Percentiles rank a stretch among this genome's conserved stretches.
Evolutionary conservation across 2,329 filamentous ascomycete genomes (phyloP).

Genomic region (Hypoxylon sp.): DNA sequence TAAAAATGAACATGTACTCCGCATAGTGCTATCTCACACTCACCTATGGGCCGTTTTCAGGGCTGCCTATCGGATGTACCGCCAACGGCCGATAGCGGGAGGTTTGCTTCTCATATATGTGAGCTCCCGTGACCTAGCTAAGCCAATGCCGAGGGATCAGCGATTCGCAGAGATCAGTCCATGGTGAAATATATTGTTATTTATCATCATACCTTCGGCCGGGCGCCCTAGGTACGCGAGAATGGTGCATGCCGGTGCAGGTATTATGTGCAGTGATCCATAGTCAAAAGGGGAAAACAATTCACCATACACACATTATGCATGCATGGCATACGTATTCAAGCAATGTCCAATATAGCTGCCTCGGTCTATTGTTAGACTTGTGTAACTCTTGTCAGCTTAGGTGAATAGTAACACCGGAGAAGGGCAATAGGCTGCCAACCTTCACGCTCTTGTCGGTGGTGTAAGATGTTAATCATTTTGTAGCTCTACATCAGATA

Average conservation of each 20-base stretch:
- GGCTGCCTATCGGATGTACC: constrained; percentile 19
- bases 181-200: background rate
- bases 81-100: constrained; percentile 33
- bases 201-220: background rate
- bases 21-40: constrained; percentile 13
- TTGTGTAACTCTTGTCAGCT: constrained; percentile 19
- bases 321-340: constrained; percentile 4
- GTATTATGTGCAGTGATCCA: constrained; percentile 23
- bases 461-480: background rate
- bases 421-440: constrained; percentile 10
- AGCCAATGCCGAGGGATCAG: constrained; percentile 3
- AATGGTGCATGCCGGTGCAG: constrained; percentile 7
- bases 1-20: constrained; percentile 27
- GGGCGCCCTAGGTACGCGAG: constrained; percentile 5
- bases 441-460: constrained; percentile 6
- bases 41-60: constrained; percentile 1
- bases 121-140: constrained; percentile 25
- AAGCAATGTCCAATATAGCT: constrained; percentile 9
- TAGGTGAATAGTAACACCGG: constrained; percentile 25
- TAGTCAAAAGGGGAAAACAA: constrained; percentile 15
- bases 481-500: constrained; percentile 10
- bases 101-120: constrained; percentile 16
- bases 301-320: constrained; percentile 14
- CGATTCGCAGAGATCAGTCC: background rate
- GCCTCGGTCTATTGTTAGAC: constrained; percentile 8